phyloP scores from a whole-genome alignment of 1,139 yeast genomes.

The Geotrichum aggregatum region DNA sequence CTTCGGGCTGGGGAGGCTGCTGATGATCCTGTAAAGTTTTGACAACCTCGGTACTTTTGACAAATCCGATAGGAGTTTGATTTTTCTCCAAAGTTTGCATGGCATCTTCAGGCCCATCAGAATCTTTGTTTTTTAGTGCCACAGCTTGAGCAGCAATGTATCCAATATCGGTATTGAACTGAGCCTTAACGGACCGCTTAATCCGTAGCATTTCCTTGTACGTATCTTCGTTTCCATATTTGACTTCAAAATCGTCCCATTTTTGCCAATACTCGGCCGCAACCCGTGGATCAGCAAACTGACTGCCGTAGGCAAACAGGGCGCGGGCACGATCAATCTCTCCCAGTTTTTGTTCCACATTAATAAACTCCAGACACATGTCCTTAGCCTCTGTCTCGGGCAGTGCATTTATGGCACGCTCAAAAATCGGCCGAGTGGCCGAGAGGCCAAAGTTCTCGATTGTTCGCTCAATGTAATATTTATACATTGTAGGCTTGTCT shows the following conservation, averaged over 20 bases:
- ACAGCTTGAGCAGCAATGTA: constrained; percentile 33
- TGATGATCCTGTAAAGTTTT: constrained; percentile 17
- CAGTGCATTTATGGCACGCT: constrained; percentile 44
- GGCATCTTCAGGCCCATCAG: constrained; percentile 13
- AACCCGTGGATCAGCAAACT: constrained; percentile 44
- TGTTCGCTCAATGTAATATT: constrained; percentile 36
- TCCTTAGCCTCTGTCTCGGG: constrained; percentile 38
- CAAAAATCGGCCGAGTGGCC: constrained; percentile 42
- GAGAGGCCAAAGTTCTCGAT: constrained; percentile 39
- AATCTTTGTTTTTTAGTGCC: constrained; percentile 22
- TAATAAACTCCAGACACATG: constrained; percentile 43
- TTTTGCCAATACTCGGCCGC: constrained; percentile 48
- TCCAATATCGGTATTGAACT: constrained; percentile 41
- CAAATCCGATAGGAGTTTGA: constrained; percentile 54
- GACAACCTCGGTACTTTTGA: constrained; percentile 36
- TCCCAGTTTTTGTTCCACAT: constrained; percentile 48
- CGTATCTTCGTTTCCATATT: constrained; percentile 63
- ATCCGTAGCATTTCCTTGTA: constrained; percentile 71
- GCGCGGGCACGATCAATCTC: constrained; percentile 60
- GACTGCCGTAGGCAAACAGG: constrained; percentile 49
- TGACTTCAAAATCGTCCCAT: constrained; percentile 74
- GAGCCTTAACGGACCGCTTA: constrained; percentile 51
- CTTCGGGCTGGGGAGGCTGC: constrained; percentile 17
- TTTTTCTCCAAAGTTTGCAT: constrained; percentile 21
- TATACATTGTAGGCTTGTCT: constrained; percentile 39